A percentile compares a stretch with the other conserved stretches of the same genome.
These are phyloP conservation scores for Arthrinium puccinioides DNA, from an alignment of 2,329 filamentous ascomycete species.

Conservation along the genomic window DNA sequence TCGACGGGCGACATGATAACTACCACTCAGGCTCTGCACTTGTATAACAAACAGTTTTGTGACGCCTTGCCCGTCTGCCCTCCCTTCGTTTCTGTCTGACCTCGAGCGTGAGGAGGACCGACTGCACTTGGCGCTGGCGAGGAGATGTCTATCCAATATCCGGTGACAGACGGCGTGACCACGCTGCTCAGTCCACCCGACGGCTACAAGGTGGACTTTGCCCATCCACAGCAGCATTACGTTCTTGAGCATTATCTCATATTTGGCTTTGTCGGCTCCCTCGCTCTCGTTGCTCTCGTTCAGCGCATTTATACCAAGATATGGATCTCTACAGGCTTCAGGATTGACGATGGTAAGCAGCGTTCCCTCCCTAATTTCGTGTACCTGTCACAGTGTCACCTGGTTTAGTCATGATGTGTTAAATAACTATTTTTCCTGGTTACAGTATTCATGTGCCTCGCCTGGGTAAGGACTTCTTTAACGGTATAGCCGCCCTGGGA, in stretches of 20 bases:
- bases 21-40: too few relatives aligned
- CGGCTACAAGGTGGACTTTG: slow-evolving; percentile 26
- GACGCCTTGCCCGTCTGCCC: too few relatives aligned
- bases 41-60: too few relatives aligned
- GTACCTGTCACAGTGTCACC: background rate
- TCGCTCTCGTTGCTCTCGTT: slow-evolving; percentile 16
- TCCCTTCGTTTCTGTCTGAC: too few relatives aligned
- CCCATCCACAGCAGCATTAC: slow-evolving; percentile 19
- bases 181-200: slow-evolving; percentile 17
- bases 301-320: slow-evolving; percentile 26
- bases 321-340: slow-evolving; percentile 9
- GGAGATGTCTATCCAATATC: too few relatives aligned
- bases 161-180: slow-evolving; percentile 14
- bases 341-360: slow-evolving; percentile 10
- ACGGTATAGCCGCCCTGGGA: too few relatives aligned
- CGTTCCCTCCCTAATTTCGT: background rate
- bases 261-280: slow-evolving; percentile 16
- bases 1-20: too few relatives aligned
- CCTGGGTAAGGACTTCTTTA: too few relatives aligned
- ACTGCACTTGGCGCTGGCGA: too few relatives aligned
- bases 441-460: slow-evolving; percentile 18
- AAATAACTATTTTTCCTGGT: too few relatives aligned
- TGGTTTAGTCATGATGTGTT: too few relatives aligned
- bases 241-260: slow-evolving; percentile 16
- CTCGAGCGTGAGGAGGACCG: too few relatives aligned